phyloP scores from a whole-genome alignment of 495 filamentous ascomycete genomes.

The Penicillium pulvis region DNA sequence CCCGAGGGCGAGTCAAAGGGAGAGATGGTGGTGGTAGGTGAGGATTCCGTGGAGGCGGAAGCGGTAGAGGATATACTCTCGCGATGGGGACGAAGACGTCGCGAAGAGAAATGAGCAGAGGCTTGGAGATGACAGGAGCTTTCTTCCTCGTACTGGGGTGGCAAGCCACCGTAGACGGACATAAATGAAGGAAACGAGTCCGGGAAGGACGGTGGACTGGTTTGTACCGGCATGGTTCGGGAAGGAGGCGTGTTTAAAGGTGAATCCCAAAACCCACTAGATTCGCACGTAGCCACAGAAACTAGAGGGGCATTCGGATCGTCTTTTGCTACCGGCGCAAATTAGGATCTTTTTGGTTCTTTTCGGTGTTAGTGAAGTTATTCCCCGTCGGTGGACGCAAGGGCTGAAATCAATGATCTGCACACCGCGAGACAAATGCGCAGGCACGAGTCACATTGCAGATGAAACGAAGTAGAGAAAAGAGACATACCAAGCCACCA shows the following conservation, averaged over 20 bases:
- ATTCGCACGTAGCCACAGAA: slow-evolving; percentile 25
- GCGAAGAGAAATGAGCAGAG: slow-evolving; percentile 33
- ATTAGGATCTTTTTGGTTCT: slow-evolving; percentile 35
- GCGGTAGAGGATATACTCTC: slow-evolving; percentile 67
- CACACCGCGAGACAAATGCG: slow-evolving; percentile 17
- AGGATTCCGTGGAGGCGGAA: slow-evolving; percentile 88
- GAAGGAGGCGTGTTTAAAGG: slow-evolving; percentile 2
- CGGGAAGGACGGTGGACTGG: slow-evolving; percentile 47
- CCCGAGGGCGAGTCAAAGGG: slow-evolving; percentile 86
- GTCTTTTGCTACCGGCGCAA: slow-evolving; percentile 50
- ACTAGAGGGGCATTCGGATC: slow-evolving; percentile 25
- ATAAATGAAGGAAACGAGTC: slow-evolving; percentile 74
- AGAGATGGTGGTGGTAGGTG: slow-evolving; percentile 92
- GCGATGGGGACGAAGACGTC: slow-evolving; percentile 39
- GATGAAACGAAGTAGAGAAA: slow-evolving; percentile 10
- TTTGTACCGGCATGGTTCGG: slow-evolving; percentile 50
- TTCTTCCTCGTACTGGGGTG: slow-evolving; percentile 35
- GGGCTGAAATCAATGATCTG: slow-evolving; percentile 28
- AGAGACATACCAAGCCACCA: slow-evolving; percentile 24
- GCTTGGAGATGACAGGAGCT: slow-evolving; percentile 26
- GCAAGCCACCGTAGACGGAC: slow-evolving; percentile 61
- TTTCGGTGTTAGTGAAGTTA: slow-evolving; percentile 6
- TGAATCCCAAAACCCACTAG: slow-evolving; percentile 22
- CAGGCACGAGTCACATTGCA: slow-evolving; percentile 19
- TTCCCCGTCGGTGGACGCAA: slow-evolving; percentile 20